Evolutionary conservation across 2,329 filamentous ascomycete genomes (phyloP).

Genomic region (Calonectria pauciramosa): DNA sequence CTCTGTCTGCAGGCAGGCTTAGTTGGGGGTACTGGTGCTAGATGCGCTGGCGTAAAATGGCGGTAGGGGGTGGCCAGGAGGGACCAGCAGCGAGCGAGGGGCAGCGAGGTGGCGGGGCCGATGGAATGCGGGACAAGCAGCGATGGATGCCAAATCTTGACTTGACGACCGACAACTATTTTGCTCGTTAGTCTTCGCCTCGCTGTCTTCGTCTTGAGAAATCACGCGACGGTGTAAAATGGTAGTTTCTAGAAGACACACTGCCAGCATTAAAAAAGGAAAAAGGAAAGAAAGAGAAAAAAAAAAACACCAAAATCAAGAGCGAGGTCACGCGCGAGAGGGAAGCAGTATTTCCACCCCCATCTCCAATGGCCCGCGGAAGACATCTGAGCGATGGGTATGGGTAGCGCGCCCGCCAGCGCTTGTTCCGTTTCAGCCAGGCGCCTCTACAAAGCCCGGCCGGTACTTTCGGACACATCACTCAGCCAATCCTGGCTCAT

Average conservation of each 20-base stretch:
- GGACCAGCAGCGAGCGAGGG: conserved; percentile 7
- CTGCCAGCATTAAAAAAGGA: neutral
- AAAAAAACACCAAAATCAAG: neutral
- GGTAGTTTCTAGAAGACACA: neutral
- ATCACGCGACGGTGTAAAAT: neutral
- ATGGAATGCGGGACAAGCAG: conserved; percentile 7
- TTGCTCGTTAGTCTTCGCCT: neutral
- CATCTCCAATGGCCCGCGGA: neutral
- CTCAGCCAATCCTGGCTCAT: neutral
- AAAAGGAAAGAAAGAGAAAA: neutral
- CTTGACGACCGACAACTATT: conserved; percentile 6
- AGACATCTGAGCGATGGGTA: neutral
- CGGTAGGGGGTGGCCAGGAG: conserved; percentile 6
- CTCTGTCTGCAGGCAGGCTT: neutral
- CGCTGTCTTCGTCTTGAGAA: neutral
- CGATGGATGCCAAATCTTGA: neutral
- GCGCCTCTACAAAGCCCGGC: neutral
- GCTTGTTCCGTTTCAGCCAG: conserved; percentile 5
- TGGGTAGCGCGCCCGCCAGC: neutral
- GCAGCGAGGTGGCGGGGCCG: conserved; percentile 18
- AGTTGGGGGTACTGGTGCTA: neutral
- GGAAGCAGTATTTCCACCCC: neutral
- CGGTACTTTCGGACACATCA: conserved; percentile 4
- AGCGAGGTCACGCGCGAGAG: neutral
- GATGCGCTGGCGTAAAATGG: conserved; percentile 14